Base-by-base conservation (phyloP, 441 rosid species). In the Arabidopsis hybrid region DNA sequence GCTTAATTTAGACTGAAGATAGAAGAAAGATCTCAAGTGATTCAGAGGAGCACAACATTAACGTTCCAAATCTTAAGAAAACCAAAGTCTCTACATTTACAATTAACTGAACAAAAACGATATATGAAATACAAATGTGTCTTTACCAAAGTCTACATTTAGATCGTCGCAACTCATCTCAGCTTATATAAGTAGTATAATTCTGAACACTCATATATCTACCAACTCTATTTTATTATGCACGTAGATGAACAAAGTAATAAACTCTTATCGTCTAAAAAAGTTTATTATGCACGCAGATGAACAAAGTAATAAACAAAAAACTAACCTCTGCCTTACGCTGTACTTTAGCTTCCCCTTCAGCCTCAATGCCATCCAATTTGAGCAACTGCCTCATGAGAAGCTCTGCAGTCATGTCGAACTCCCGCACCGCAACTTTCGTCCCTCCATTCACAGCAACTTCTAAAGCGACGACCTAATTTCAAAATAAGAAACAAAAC, bases 361-460 rank as follows among this genome's bases (percentile, higher is more conserved):
- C 92, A n/a, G 97, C 99, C 81, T 83, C 83, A 45, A 92, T 85
- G 12, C 85, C 73, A 75, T 95, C 99, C 85, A 95, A 75, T 75
- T 88, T 91, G 71, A 92, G 92, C 83, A 95, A 62, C 80, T 88
- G 89, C 72, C 83, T 88, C 99, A 95, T 92, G 14, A 95, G 91
- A 74, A 95, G 82, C 86, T 95, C 97, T 4, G 94, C 80, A 11
- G 88, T 65, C 50, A 79, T 65, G 47, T 65, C 90, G 74, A 90
- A 89, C 76, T 95, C 97, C 80, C 84, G 70, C 4, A 70, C 83
- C 0, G 87, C 83, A 58, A 92, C 81, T 80, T 83, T 83, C 5
- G 90, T 87, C 53, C 93, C 96, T 66, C 87, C 75, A 67, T 84
- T 84, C 77, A 94, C 85, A 59, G 81, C 85, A 70, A 83, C 92